These are phyloP conservation scores for Ophiostoma tasmaniense DNA, from an alignment of 2,329 filamentous ascomycete genomes.

Conservation along the genomic window DNA sequence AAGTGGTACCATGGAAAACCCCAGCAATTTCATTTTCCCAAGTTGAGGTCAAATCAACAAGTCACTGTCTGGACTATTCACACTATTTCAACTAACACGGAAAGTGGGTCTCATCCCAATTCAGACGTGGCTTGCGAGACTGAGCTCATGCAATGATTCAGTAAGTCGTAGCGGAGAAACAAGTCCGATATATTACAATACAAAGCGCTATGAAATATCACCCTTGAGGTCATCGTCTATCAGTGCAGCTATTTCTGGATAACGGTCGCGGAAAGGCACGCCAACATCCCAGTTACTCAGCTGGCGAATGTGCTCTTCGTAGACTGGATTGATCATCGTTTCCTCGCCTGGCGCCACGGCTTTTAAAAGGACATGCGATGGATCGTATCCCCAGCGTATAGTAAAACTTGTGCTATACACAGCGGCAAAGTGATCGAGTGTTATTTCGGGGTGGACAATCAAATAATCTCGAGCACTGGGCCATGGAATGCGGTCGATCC, in stretches of 20 bases:
- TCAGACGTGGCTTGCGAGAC: neutral
- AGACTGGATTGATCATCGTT: neutral
- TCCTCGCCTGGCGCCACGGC: slow-evolving; percentile 11
- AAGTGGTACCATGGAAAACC: too few relatives aligned
- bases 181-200: neutral
- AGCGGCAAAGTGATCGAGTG: slow-evolving; percentile 27
- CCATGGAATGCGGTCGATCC: slow-evolving; percentile 29
- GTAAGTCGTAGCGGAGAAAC: neutral
- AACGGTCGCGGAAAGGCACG: neutral
- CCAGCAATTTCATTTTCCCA: neutral
- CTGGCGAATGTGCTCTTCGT: neutral
- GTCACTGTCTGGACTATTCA: neutral
- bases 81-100: neutral
- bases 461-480: slow-evolving; percentile 24
- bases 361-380: slow-evolving; percentile 24
- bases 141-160: neutral
- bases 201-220: neutral
- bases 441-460: slow-evolving; percentile 21
- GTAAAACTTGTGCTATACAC: slow-evolving; percentile 28
- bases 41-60: neutral
- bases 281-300: neutral
- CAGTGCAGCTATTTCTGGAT: neutral
- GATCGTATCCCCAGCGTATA: slow-evolving; percentile 28
- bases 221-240: neutral
- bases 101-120: neutral